A percentile compares a stretch with the other conserved stretches of the same genome.
Evolutionary conservation across 208 protist species (phyloP).

Genomic region (Leishmania tarentolae): DNA sequence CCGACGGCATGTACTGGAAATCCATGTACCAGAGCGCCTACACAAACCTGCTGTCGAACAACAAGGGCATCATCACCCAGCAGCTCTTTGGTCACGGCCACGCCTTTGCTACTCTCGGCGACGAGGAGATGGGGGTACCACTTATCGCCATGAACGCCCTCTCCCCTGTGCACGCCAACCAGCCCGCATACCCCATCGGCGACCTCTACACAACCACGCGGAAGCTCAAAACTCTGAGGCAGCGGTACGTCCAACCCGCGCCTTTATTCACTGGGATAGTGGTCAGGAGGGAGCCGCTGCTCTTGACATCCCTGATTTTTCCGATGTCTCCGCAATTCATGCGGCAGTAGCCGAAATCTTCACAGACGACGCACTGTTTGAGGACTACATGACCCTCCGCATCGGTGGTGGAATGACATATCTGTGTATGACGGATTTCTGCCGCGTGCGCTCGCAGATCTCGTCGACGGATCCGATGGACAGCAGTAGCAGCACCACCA

Average conservation of each 20-base stretch:
- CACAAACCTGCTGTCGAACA: slow-evolving; percentile 42
- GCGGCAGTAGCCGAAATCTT: slow-evolving; percentile 27
- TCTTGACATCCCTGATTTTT: slow-evolving; percentile 49
- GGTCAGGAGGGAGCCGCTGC: slow-evolving; percentile 43
- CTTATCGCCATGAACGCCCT: slow-evolving; percentile 35
- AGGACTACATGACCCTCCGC: slow-evolving; percentile 55
- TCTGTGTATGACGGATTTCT: slow-evolving; percentile 53
- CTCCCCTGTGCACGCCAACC: slow-evolving; percentile 53
- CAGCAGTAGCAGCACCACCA: slow-evolving; percentile 12
- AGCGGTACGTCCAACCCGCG: slow-evolving; percentile 47
- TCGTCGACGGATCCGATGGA: not conserved
- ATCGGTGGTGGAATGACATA: slow-evolving; percentile 36
- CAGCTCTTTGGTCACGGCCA: slow-evolving; percentile 87
- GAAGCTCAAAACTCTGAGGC: slow-evolving; percentile 37
- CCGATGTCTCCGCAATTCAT: slow-evolving; percentile 30
- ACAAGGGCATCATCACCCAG: slow-evolving; percentile 43
- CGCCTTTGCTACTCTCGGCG: slow-evolving; percentile 53
- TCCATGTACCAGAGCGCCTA: slow-evolving; percentile 56
- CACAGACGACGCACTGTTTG: slow-evolving; percentile 45
- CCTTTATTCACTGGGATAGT: slow-evolving; percentile 27
- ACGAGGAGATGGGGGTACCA: slow-evolving; percentile 23
- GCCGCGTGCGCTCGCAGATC: slow-evolving; percentile 36
- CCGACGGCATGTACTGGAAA: slow-evolving; percentile 81
- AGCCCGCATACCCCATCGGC: slow-evolving; percentile 66
- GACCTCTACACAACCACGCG: slow-evolving; percentile 37